phyloP scores from a whole-genome alignment of 345 rosid genomes.

The Linum lewisii region DNA sequence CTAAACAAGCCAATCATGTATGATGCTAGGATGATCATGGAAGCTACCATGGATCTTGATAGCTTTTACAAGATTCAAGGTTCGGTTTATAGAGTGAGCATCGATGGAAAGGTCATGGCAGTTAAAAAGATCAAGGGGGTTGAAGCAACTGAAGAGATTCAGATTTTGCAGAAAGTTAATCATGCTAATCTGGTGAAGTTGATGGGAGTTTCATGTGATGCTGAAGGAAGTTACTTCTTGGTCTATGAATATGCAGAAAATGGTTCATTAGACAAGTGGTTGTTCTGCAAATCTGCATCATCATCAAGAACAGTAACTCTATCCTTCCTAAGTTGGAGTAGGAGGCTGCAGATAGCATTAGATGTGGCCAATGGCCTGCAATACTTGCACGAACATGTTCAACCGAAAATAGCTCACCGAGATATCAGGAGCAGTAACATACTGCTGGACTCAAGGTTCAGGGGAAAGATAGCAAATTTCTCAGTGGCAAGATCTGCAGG shows the following conservation, averaged over 20 bases:
- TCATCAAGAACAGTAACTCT: conserved; percentile 16
- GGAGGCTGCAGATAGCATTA: conserved; percentile 39
- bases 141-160: conserved; percentile 37
- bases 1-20: conserved; percentile 40
- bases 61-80: conserved; percentile 34
- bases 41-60: conserved; percentile 37
- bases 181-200: conserved; percentile 57
- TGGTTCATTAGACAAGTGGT: conserved; percentile 46
- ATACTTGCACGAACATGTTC: conserved; percentile 53
- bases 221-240: conserved; percentile 34
- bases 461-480: conserved; percentile 53
- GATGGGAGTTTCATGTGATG: conserved; percentile 37
- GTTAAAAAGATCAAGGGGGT: conserved; percentile 35
- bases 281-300: conserved; percentile 21
- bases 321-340: conserved; percentile 36
- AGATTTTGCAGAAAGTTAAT: conserved; percentile 46
- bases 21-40: conserved; percentile 29
- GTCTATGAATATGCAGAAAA: conserved; percentile 57
- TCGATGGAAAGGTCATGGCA: conserved; percentile 38
- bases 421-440: conserved; percentile 45
- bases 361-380: conserved; percentile 57
- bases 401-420: conserved; percentile 42
- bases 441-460: conserved; percentile 41
- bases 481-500: conserved; percentile 32
- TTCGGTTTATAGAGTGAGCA: conserved; percentile 39